These are phyloP conservation scores for Nakaseomyces kungkrabaensis DNA, from an alignment of 1,139 yeast genomes.

Conservation along the genomic window DNA sequence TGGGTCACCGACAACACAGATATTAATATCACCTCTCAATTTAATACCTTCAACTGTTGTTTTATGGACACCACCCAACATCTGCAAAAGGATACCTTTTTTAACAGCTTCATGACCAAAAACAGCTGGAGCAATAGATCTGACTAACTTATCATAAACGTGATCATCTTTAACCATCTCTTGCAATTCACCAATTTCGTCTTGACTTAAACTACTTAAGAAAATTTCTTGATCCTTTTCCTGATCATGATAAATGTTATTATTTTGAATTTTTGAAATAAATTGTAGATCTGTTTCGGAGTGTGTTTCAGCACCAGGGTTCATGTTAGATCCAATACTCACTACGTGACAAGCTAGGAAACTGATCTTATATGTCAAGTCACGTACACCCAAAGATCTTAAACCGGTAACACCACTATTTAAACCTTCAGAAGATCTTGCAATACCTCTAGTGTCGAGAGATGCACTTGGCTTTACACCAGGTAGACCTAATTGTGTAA, in stretches of 20 bases:
- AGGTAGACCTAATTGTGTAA: slow-evolving; percentile 90
- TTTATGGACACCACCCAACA: slow-evolving; percentile 95
- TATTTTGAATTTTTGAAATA: slow-evolving; percentile 17
- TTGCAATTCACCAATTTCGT: slow-evolving; percentile 76
- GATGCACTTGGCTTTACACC: slow-evolving; percentile 86
- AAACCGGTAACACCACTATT: slow-evolving; percentile 82
- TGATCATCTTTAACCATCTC: slow-evolving; percentile 88
- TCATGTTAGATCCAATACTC: slow-evolving; percentile 28
- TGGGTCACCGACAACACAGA: slow-evolving; percentile 97
- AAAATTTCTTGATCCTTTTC: slow-evolving; percentile 68
- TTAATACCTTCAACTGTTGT: slow-evolving; percentile 90
- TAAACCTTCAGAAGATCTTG: slow-evolving; percentile 57
- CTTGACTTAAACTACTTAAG: slow-evolving; percentile 66
- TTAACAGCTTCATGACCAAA: slow-evolving; percentile 93
- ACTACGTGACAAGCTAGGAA: slow-evolving; percentile 82
- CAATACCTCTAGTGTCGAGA: slow-evolving; percentile 54
- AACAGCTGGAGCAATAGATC: slow-evolving; percentile 92
- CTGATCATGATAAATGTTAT: slow-evolving; percentile 28
- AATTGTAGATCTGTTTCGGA: slow-evolving; percentile 25
- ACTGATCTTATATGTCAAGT: slow-evolving; percentile 83
- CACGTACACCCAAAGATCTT: slow-evolving; percentile 84
- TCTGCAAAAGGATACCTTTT: slow-evolving; percentile 80
- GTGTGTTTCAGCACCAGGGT: slow-evolving; percentile 7
- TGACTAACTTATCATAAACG: slow-evolving; percentile 74
- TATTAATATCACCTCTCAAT: slow-evolving; percentile 92